phyloP scores from a whole-genome alignment of 2,329 filamentous ascomycete genomes.

The Emergomyces africanus region DNA sequence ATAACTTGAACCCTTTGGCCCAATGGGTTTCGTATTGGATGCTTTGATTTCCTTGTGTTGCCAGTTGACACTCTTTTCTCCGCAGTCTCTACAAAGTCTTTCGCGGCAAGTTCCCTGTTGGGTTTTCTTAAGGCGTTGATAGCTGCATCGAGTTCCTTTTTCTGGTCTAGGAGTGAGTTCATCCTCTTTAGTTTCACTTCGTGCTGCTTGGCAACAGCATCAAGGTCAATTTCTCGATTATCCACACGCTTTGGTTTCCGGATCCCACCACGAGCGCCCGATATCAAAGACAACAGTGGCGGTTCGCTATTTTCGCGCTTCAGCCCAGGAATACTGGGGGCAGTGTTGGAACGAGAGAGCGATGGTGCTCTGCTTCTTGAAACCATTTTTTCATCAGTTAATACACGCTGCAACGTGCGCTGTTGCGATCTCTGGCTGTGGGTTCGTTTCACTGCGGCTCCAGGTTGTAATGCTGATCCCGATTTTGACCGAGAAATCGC shows the following conservation, averaged over 20 bases:
- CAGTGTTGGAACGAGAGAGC: slow-evolving; percentile 31
- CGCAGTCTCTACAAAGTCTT: slow-evolving; percentile 32
- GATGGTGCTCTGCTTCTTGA: slow-evolving; percentile 20
- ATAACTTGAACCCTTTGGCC: slow-evolving; percentile 36
- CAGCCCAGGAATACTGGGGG: slow-evolving; percentile 24
- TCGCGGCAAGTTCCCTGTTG: slow-evolving; percentile 34
- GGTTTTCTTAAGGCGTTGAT: slow-evolving; percentile 36
- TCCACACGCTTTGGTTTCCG: slow-evolving; percentile 32
- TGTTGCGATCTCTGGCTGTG: slow-evolving; percentile 15
- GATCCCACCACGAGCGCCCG: slow-evolving; percentile 30
- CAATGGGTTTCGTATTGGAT: slow-evolving; percentile 29
- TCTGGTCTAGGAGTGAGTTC: slow-evolving; percentile 33
- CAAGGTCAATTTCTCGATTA: slow-evolving; percentile 38
- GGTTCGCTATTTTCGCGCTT: slow-evolving; percentile 32
- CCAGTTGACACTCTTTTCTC: slow-evolving; percentile 17
- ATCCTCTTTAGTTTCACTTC: slow-evolving; percentile 35
- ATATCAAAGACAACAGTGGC: slow-evolving; percentile 21
- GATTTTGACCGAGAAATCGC: slow-evolving; percentile 22
- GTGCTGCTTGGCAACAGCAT: slow-evolving; percentile 31
- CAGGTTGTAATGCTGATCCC: slow-evolving; percentile 19
- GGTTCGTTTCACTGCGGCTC: slow-evolving; percentile 19
- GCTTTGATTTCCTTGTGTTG: slow-evolving; percentile 25
- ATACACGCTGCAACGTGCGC: slow-evolving; percentile 32
- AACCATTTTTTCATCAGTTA: slow-evolving; percentile 31
- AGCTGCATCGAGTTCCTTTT: slow-evolving; percentile 36